Base-by-base conservation (phyloP, 1,284 basidiomycete species). In the Cryptococcus sp. region DNA sequence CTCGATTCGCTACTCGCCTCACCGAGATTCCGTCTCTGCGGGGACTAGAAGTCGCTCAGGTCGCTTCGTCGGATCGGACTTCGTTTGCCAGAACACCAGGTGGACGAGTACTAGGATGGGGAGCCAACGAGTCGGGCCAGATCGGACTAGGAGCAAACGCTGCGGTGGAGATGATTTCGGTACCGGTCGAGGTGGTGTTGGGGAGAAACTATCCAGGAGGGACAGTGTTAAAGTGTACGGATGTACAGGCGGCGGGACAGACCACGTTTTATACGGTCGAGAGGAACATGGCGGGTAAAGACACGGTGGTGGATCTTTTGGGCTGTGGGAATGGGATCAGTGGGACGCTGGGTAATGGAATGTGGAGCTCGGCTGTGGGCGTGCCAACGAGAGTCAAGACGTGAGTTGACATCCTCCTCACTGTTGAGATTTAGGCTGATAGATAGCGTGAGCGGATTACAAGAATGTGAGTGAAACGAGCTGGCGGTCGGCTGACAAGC, bases 21-120 rank as follows among this genome's bases (percentile, higher is more conserved):
- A 87, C 84, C 54, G 88, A 92, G 68, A 80, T 97, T 36, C 88
- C 89, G 0, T 79, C 85, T 2, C 74, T 97, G 28, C 75, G 75
- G 42, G 84, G 80, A 1, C 72, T 93, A 18, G 68, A 80, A 32
- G 75, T 80, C 35, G 80, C 78, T 11, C 83, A 91, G 68, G 78
- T 92, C 38, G 83, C 84, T 18, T 81, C 89, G 4, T 87, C 88
- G 4, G 77, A 78, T 37, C 78, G 83, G 48, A 84, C 80, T 45
- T 88, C 85, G 57, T 87, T 89, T 67, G 82, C 80, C 25, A 75
- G 83, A 47, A 84, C 88, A 5, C 62, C 75, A 4, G 75, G 77
- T 6, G 91, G 90, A 2, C 77, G 83, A 38, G 87, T 94, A 3
- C 79, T 97, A n/a, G 87, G 83, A 0, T 92, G 86, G 81, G 90